Evolutionary conservation across 75 land plant genomes (phyloP).

Genomic region (Chamaecyparis obtusa): DNA sequence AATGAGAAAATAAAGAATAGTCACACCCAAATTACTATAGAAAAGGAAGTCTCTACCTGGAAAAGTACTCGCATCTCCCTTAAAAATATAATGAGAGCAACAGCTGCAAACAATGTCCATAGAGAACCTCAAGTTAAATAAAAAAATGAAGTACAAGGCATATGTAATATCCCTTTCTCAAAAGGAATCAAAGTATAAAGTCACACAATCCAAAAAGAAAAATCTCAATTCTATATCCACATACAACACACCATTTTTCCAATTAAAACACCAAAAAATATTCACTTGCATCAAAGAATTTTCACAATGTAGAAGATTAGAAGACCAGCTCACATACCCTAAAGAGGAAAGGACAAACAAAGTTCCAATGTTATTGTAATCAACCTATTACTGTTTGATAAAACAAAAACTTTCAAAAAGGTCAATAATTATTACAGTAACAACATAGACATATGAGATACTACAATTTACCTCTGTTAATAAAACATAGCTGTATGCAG

Average conservation of each 20-base stretch:
- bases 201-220: background rate
- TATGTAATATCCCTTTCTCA: background rate
- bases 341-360: background rate
- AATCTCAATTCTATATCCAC: background rate
- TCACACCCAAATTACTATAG: background rate
- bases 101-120: constrained; percentile 27
- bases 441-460: background rate
- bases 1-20: background rate
- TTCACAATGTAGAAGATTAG: background rate
- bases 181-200: background rate
- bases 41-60: constrained; percentile 15
- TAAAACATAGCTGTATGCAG: background rate
- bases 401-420: background rate
- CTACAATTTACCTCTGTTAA: too few species aligned
- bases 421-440: background rate
- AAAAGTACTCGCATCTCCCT: constrained; percentile 19
- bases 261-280: background rate
- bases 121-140: background rate
- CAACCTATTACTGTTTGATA: background rate
- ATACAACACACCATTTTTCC: background rate
- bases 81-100: constrained; percentile 37
- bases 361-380: background rate
- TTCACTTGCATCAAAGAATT: background rate
- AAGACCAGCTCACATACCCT: background rate
- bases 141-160: background rate